A percentile compares a stretch with the other conserved stretches of the same genome.
phyloP scores from a whole-genome alignment of 1,284 basidiomycete genomes.

The Earliella scabrosa region DNA sequence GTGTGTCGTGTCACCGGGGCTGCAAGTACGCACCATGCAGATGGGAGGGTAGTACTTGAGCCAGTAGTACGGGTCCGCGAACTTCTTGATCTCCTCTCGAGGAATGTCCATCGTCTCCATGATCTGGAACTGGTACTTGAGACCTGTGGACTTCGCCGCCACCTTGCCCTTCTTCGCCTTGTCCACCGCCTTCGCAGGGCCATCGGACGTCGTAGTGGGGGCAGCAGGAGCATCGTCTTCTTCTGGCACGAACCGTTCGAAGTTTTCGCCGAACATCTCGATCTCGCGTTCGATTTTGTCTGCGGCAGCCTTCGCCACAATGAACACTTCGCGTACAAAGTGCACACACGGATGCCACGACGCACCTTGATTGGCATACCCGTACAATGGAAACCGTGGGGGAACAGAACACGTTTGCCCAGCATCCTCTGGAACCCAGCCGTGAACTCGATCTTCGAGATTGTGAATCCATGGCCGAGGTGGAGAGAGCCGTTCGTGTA shows the following conservation, averaged over 20 bases:
- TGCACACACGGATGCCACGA: conserved; percentile 12
- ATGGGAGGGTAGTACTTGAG: conserved; percentile 96
- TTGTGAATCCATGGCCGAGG: conserved; percentile 97
- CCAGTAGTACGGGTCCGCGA: conserved; percentile 95
- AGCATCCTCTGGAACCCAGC: conserved; percentile 96
- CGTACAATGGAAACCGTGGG: conserved; percentile 95
- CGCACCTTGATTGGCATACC: conserved; percentile 98
- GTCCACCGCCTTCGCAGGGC: conserved; percentile 52
- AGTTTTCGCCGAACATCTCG: conserved; percentile 93
- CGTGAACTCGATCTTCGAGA: conserved; percentile 98
- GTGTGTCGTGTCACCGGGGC: background rate
- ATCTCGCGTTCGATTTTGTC: conserved; percentile 99
- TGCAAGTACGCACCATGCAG: conserved; percentile 65
- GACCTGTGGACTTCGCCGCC: conserved; percentile 90
- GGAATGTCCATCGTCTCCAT: conserved; percentile 94
- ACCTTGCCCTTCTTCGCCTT: conserved; percentile 99
- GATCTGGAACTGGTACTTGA: conserved; percentile 99
- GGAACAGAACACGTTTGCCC: conserved; percentile 95
- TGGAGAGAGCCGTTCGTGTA: conserved; percentile 99
- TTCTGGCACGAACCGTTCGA: conserved; percentile 72
- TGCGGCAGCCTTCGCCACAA: conserved; percentile 74
- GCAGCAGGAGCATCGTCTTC: conserved; percentile 45
- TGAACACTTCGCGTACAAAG: background rate
- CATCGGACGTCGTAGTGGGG: conserved; percentile 33
- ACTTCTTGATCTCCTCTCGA: conserved; percentile 90